Evolutionary conservation across 2,329 filamentous ascomycete species (phyloP).

Genomic region (Fusarium camptoceras): DNA sequence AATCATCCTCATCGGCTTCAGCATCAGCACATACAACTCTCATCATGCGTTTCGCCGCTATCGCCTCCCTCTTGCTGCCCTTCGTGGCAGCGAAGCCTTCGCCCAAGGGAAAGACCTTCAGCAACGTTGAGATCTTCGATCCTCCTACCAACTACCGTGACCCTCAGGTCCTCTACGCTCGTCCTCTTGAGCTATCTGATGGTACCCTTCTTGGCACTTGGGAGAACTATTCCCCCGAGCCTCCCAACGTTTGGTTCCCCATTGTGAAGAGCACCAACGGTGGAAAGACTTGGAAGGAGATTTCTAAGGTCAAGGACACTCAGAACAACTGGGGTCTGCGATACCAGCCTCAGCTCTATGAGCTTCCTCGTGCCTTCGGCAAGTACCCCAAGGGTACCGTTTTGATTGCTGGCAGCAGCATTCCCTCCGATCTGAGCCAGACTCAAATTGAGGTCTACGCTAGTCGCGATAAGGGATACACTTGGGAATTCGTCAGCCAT

Average conservation of each 20-base stretch:
- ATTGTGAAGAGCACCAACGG: slow-evolving; percentile 65
- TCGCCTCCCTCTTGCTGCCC: slow-evolving; percentile 30
- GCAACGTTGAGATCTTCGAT: slow-evolving; percentile 54
- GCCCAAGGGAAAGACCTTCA: slow-evolving; percentile 32
- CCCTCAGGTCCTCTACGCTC: slow-evolving; percentile 58
- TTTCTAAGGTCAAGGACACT: slow-evolving; percentile 72
- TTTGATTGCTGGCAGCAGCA: slow-evolving; percentile 68
- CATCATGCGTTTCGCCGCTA: slow-evolving; percentile 34
- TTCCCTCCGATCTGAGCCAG: slow-evolving; percentile 67
- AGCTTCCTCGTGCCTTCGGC: slow-evolving; percentile 68
- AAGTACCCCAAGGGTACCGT: slow-evolving; percentile 72
- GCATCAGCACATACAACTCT: slow-evolving; percentile 10
- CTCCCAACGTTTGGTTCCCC: slow-evolving; percentile 66
- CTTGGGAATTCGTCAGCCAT: slow-evolving; percentile 75
- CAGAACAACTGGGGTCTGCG: slow-evolving; percentile 73
- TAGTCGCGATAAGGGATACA: slow-evolving; percentile 67
- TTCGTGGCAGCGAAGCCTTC: slow-evolving; percentile 28
- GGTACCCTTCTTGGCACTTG: slow-evolving; percentile 64
- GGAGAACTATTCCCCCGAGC: slow-evolving; percentile 68
- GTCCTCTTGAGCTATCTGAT: slow-evolving; percentile 57
- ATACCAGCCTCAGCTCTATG: slow-evolving; percentile 77
- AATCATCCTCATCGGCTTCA: not conserved
- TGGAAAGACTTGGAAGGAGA: slow-evolving; percentile 70
- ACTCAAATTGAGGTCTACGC: slow-evolving; percentile 79
- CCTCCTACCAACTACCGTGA: slow-evolving; percentile 58